Evolutionary conservation across 2,329 filamentous ascomycete genomes (phyloP).

Genomic region (Phialocephala sp.): DNA sequence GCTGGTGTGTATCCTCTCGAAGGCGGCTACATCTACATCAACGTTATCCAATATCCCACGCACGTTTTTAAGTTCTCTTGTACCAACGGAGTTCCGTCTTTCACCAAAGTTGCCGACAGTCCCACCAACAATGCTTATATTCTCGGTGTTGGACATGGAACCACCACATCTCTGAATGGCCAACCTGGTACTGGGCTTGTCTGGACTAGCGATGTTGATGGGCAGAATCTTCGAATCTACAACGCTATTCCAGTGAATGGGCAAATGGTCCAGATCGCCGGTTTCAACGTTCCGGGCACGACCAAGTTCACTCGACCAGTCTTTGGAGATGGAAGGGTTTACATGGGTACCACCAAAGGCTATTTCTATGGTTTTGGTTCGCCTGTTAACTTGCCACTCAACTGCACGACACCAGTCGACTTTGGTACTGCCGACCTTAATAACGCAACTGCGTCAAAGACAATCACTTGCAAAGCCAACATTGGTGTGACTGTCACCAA

Average conservation of each 20-base stretch:
- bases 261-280: conserved; percentile 53
- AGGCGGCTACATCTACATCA: conserved; percentile 56
- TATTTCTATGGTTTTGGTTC: conserved; percentile 61
- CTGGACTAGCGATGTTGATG: conserved; percentile 62
- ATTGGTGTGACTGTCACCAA: conserved; percentile 50
- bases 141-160: conserved; percentile 62
- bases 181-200: conserved; percentile 60
- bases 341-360: conserved; percentile 58
- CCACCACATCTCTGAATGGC: conserved; percentile 59
- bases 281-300: conserved; percentile 56
- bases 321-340: conserved; percentile 61
- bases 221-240: conserved; percentile 57
- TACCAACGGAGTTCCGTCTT: conserved; percentile 55
- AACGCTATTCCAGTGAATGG: conserved; percentile 56
- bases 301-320: conserved; percentile 63
- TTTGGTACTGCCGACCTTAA: conserved; percentile 55
- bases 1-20: conserved; percentile 54
- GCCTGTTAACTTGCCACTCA: conserved; percentile 58
- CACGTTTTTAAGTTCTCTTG: conserved; percentile 65
- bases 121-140: conserved; percentile 56
- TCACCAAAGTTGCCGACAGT: conserved; percentile 58
- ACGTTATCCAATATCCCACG: conserved; percentile 58
- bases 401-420: conserved; percentile 55
- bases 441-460: conserved; percentile 41
- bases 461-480: conserved; percentile 55